Conservation (phyloP, 345 rosid genomes). For the Pugionium cornutum region DNA sequence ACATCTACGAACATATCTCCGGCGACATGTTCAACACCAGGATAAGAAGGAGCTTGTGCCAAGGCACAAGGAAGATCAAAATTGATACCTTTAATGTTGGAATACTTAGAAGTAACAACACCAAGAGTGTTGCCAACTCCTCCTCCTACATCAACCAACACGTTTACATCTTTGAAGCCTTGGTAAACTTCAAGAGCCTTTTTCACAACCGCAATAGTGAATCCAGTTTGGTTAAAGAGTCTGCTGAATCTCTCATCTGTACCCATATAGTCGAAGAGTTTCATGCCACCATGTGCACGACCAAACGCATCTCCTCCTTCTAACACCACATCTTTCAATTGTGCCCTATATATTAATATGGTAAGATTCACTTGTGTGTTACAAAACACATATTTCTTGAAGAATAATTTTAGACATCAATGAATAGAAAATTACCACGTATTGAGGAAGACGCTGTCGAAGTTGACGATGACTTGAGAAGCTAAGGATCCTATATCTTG, state of each 20-base stretch:
- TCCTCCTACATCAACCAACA: conserved; percentile 66
- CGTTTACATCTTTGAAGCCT: conserved; percentile 50
- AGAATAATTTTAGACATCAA: not conserved
- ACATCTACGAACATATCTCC: conserved; percentile 80
- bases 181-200: conserved; percentile 50
- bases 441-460: conserved; percentile 46
- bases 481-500: conserved; percentile 43
- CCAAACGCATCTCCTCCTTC: conserved; percentile 62
- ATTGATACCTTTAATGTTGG: conserved; percentile 50
- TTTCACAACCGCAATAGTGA: conserved; percentile 47
- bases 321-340: conserved; percentile 50
- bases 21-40: conserved; percentile 59
- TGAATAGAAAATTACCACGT: conserved; percentile 37
- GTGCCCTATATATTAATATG: conserved; percentile 30
- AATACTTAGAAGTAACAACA: conserved; percentile 49
- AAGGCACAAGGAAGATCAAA: conserved; percentile 45
- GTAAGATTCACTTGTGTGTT: not conserved
- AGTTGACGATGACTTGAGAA: conserved; percentile 43
- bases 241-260: conserved; percentile 49
- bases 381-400: not conserved
- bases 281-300: conserved; percentile 54
- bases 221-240: conserved; percentile 52
- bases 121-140: conserved; percentile 53
- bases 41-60: conserved; percentile 41
- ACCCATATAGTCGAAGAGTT: conserved; percentile 47